Percentiles rank a stretch among this genome's conserved stretches.
Evolutionary conservation across 176 grass and related monocot genomes (phyloP).

Genomic region (Aegilops longissima): DNA sequence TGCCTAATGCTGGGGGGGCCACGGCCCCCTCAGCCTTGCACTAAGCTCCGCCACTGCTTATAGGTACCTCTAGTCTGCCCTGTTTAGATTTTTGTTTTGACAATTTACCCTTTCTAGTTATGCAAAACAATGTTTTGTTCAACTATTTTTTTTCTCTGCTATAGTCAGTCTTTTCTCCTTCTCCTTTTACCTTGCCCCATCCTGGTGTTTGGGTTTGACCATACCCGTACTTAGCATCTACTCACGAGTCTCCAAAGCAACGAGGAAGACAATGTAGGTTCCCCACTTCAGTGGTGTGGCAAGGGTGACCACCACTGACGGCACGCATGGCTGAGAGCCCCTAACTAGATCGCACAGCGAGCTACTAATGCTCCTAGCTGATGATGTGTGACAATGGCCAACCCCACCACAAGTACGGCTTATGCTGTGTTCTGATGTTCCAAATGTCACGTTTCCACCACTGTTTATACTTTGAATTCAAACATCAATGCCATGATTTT

Average conservation of each 20-base stretch:
- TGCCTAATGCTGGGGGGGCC: too few species aligned
- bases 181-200: neutral
- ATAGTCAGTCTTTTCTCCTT: neutral
- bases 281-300: neutral
- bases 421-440: too few species aligned
- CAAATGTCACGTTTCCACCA: too few species aligned
- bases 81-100: neutral
- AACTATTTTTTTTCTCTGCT: neutral
- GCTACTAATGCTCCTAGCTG: neutral
- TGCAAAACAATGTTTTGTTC: neutral
- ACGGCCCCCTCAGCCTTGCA: too few species aligned
- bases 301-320: neutral
- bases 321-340: neutral
- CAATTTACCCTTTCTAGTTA: neutral
- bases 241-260: neutral
- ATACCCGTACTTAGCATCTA: neutral
- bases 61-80: neutral
- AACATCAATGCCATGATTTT: too few species aligned
- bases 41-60: too few species aligned
- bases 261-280: neutral
- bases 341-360: neutral
- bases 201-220: neutral
- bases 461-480: too few species aligned
- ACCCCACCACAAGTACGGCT: too few species aligned
- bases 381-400: neutral